Evolutionary conservation across 495 filamentous ascomycete species (phyloP).

Genomic region (Penicillium pulvis): DNA sequence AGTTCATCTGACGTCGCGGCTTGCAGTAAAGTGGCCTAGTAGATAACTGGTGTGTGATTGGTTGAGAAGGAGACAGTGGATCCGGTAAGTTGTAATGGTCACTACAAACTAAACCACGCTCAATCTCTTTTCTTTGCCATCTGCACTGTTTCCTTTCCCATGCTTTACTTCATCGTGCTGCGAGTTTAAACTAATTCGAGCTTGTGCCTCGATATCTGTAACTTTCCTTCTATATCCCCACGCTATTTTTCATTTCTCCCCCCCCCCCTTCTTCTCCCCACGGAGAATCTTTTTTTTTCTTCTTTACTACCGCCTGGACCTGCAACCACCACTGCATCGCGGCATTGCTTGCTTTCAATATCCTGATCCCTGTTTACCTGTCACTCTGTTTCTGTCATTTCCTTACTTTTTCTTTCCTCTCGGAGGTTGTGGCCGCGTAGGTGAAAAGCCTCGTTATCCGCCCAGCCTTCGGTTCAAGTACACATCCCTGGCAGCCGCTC

Average conservation of each 20-base stretch:
- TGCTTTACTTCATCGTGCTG: conserved; percentile 13
- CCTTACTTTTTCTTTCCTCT: conserved; percentile 6
- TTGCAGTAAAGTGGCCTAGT: conserved; percentile 18
- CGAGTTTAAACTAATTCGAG: conserved; percentile 7
- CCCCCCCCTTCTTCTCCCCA: background rate
- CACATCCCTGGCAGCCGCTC: conserved; percentile 44
- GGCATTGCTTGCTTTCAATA: conserved; percentile 2
- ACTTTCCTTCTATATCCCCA: conserved; percentile 2
- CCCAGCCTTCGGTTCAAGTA: conserved; percentile 32
- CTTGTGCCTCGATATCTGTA: conserved; percentile 9
- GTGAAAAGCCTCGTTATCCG: conserved; percentile 7
- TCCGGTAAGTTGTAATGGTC: conserved; percentile 23
- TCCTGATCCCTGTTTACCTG: background rate
- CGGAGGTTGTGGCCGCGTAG: conserved; percentile 13
- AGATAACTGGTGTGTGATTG: conserved; percentile 26
- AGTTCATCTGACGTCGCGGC: conserved; percentile 4
- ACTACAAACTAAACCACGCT: conserved; percentile 34
- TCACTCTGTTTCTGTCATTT: conserved; percentile 6
- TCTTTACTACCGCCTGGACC: background rate
- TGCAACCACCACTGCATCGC: conserved; percentile 3
- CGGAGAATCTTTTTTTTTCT: conserved; percentile 11
- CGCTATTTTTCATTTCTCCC: background rate
- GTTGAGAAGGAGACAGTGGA: conserved; percentile 9
- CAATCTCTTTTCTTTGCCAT: conserved; percentile 16
- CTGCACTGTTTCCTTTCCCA: conserved; percentile 10